Conservation (phyloP, 2,329 filamentous ascomycete genomes). For the Colletotrichum sp. region DNA sequence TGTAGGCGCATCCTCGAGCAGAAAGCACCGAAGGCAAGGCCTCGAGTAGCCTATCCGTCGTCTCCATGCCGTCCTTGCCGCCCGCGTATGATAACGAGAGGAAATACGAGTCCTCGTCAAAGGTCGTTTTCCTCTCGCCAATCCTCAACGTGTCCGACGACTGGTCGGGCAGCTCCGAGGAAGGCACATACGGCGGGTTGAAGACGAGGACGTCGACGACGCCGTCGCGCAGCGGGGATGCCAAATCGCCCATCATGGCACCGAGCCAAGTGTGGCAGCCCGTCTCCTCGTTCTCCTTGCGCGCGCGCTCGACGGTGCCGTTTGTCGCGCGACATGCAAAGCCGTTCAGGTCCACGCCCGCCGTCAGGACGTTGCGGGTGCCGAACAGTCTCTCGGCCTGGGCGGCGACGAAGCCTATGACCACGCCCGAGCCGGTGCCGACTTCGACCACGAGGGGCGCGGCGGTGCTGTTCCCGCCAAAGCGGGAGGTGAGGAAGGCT, state of each 20-base stretch:
- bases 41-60: conserved; percentile 79
- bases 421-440: conserved; percentile 89
- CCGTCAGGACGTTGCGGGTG: conserved; percentile 69
- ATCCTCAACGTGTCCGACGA: neutral
- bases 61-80: conserved; percentile 91
- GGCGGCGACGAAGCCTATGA: conserved; percentile 86
- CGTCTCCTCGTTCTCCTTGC: conserved; percentile 34
- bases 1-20: conserved; percentile 79
- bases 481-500: conserved; percentile 69
- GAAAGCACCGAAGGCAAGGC: conserved; percentile 70
- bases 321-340: conserved; percentile 81
- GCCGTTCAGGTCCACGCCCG: conserved; percentile 84
- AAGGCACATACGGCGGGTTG: conserved; percentile 97
- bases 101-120: conserved; percentile 83
- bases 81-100: conserved; percentile 89
- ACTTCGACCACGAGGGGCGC: conserved; percentile 79
- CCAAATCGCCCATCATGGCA: conserved; percentile 74
- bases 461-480: conserved; percentile 42
- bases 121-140: conserved; percentile 47
- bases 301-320: conserved; percentile 66
- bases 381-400: conserved; percentile 78
- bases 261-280: conserved; percentile 64
- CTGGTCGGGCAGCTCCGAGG: conserved; percentile 68
- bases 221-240: conserved; percentile 60
- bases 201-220: conserved; percentile 87